A percentile compares a stretch with the other conserved stretches of the same genome.
phyloP scores from a whole-genome alignment of 1,284 basidiomycete genomes.

The Irpex sp. region DNA sequence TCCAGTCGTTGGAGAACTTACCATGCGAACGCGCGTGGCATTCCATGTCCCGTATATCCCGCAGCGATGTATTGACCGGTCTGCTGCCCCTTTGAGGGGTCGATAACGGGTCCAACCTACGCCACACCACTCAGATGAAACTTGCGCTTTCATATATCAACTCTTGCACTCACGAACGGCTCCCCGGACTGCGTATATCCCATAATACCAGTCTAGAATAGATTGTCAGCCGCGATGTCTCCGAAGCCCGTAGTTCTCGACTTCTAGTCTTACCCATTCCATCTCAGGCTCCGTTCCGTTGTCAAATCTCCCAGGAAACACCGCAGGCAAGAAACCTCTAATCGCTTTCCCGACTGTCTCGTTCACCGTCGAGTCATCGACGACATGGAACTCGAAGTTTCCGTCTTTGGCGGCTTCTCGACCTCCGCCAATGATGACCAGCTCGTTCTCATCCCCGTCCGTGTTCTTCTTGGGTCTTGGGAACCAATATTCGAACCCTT shows the following conservation, averaged over 20 bases:
- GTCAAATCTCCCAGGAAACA: conserved; percentile 57
- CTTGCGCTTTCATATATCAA: not conserved
- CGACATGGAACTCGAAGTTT: conserved; percentile 47
- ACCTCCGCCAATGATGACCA: conserved; percentile 77
- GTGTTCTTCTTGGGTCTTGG: conserved; percentile 38
- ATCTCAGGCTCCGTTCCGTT: conserved; percentile 49
- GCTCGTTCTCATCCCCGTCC: conserved; percentile 31
- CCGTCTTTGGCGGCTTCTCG: conserved; percentile 40
- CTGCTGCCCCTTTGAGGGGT: conserved; percentile 25
- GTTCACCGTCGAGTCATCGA: conserved; percentile 62
- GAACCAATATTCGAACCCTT: conserved; percentile 76
- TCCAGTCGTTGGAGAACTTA: conserved; percentile 27
- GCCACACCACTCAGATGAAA: not conserved
- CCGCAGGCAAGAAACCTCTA: conserved; percentile 52
- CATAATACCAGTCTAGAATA: conserved; percentile 75
- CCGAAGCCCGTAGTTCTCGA: not conserved
- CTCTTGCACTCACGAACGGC: conserved; percentile 56
- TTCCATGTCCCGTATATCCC: conserved; percentile 78
- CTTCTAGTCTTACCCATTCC: conserved; percentile 63
- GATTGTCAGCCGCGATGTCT: too few species aligned
- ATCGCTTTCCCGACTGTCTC: conserved; percentile 44
- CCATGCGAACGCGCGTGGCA: conserved; percentile 76
- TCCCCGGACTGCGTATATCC: conserved; percentile 62
- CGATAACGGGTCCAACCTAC: conserved; percentile 65
- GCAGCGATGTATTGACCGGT: conserved; percentile 71